These are phyloP conservation scores for Tetrahymena elliotti DNA, from an alignment of 73 alveolate genomes.

Conservation along the genomic window DNA sequence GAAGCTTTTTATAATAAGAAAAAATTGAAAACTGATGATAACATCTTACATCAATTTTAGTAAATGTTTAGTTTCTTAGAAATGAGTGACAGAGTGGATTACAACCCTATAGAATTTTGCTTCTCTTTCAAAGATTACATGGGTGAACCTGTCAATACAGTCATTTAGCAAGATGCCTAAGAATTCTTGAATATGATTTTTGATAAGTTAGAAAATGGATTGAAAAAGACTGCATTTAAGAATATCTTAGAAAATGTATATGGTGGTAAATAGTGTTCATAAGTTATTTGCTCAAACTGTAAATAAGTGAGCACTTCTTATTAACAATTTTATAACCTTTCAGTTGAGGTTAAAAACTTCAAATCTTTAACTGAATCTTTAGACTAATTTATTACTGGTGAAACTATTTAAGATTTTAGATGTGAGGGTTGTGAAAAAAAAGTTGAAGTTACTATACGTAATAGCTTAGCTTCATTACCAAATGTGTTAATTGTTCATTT, in stretches of 20 bases:
- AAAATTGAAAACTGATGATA: conserved; percentile 77
- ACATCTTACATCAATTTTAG: conserved; percentile 88
- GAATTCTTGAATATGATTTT: conserved; percentile 92
- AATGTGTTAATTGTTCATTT: conserved; percentile 90
- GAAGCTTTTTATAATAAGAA: conserved; percentile 8
- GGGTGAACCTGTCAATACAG: conserved; percentile 94
- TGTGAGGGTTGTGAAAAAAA: conserved; percentile 90
- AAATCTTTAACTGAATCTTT: conserved; percentile 80
- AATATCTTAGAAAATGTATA: conserved; percentile 79
- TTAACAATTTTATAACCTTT: conserved; percentile 83
- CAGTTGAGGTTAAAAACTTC: conserved; percentile 84
- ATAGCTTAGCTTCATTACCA: conserved; percentile 80
- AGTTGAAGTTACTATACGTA: conserved; percentile 82
- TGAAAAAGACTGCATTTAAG: conserved; percentile 79
- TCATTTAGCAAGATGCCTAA: conserved; percentile 91
- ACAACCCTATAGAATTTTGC: conserved; percentile 88
- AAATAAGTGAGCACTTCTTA: conserved; percentile 60
- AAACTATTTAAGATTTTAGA: conserved; percentile 79
- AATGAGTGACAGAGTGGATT: conserved; percentile 82
- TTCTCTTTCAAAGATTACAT: conserved; percentile 89
- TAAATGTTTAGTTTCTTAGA: conserved; percentile 85
- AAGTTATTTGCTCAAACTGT: conserved; percentile 80
- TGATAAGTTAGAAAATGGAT: conserved; percentile 86
- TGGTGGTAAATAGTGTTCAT: conserved; percentile 90
- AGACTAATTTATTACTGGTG: conserved; percentile 75